These are phyloP conservation scores for Aspergillus sp. DNA, from an alignment of 2,329 filamentous ascomycete species.

Conservation along the genomic window DNA sequence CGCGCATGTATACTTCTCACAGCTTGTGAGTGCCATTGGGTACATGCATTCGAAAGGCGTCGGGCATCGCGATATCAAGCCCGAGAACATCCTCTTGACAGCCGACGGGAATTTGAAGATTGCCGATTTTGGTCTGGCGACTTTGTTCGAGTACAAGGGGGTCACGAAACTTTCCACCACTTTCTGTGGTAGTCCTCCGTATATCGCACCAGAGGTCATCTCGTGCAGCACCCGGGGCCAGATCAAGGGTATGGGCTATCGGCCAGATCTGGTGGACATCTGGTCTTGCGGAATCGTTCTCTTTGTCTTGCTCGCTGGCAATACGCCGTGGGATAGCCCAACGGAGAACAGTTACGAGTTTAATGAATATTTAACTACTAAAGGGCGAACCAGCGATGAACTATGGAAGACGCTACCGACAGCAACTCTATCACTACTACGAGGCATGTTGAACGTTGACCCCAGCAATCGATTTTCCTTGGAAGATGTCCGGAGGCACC, in stretches of 20 bases:
- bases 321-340: constrained; percentile 96
- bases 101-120: constrained; percentile 83
- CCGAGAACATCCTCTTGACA: constrained; percentile 90
- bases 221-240: constrained; percentile 49
- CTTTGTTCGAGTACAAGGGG: constrained; percentile 86
- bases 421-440: constrained; percentile 72
- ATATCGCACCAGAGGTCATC: constrained; percentile 91
- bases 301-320: constrained; percentile 90
- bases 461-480: constrained; percentile 74
- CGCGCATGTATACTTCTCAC: constrained; percentile 92
- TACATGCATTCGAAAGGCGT: constrained; percentile 97
- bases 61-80: constrained; percentile 86
- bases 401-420: constrained; percentile 76
- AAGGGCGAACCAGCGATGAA: constrained; percentile 76
- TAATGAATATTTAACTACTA: constrained; percentile 74
- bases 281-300: constrained; percentile 99
- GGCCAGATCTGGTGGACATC: constrained; percentile 77
- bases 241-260: constrained; percentile 41
- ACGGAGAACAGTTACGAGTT: constrained; percentile 84
- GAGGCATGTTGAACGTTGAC: constrained; percentile 89
- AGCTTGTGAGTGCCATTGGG: constrained; percentile 82
- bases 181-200: constrained; percentile 92
- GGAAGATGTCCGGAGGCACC: constrained; percentile 79
- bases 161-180: constrained; percentile 77
- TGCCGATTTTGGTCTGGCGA: constrained; percentile 93